Evolutionary conservation across 192 early-diverging fungal genomes (phyloP), one percentile per base, ranked within the genome.

Genomic region (Coemansia sp.): DNA sequence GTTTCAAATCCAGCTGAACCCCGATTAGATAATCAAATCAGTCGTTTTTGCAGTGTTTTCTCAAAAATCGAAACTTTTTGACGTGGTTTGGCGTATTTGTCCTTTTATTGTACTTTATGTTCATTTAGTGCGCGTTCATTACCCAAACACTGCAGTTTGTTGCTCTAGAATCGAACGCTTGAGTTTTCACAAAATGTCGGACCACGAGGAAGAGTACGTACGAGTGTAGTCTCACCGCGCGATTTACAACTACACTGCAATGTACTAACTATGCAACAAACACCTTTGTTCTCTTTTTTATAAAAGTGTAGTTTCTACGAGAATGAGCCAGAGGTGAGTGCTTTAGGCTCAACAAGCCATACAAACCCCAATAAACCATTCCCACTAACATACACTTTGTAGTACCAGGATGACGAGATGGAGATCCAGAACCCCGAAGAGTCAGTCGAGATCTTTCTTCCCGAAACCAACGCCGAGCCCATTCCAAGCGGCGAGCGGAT

Each of bases 401-500:
- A 35, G 32, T 35, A 35, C 7, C 32, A 72, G 11, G 64, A 66
- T 0, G 67, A 69, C 53, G 73, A 76, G 23, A 64, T 66, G 64
- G 70, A 72, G 32, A 58, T 38, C 14, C 66, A 66, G 70, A 45
- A 69, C 27, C 70, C 65, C 29, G 72, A 70, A 39, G 73, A 82
- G 14, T 39, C 59, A n/a, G 60, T 65, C n/a, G 72, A 81, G 69
- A 75, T 81, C 35, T 69, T 75, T 35, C 72, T 75, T 7, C 69
- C 69, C 6, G 73, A 81, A 15, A 66, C 59, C 50, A 72, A 71
- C 59, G 57, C 56, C 4, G 65, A 76, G 60, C 66, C 65, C 22
- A 73, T 67, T 2, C 64, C 79, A 3, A 29, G 74, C 1, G 89
- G 89, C 70, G 92, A 94, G 69, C 89, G 89, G 65, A 88, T 92